Percentiles rank a stretch among this genome's conserved stretches.
phyloP scores from a whole-genome alignment of 495 filamentous ascomycete genomes.

The Xanthoparmelia taractica region DNA sequence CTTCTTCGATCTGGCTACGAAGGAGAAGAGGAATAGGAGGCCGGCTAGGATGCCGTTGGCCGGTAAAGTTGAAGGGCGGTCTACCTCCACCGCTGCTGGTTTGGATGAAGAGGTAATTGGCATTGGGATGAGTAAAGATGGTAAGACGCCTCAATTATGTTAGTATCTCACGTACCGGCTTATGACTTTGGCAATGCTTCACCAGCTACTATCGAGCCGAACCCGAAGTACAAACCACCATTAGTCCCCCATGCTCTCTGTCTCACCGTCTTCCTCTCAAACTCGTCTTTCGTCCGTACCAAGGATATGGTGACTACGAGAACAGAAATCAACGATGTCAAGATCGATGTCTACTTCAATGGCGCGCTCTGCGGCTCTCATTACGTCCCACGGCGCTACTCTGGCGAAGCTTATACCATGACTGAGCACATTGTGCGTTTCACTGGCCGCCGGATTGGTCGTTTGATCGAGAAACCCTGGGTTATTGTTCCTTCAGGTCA shows the following conservation, averaged over 20 bases:
- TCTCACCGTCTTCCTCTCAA: constrained; percentile 27
- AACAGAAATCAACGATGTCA: constrained; percentile 25
- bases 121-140: neutral
- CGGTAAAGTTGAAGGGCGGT: neutral
- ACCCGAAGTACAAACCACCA: neutral
- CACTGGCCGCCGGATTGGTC: constrained; percentile 31
- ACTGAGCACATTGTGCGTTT: constrained; percentile 26
- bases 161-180: neutral
- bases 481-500: constrained; percentile 30
- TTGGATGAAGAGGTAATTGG: neutral
- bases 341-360: constrained; percentile 41
- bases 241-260: constrained; percentile 11
- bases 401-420: constrained; percentile 6
- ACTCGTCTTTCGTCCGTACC: constrained; percentile 24
- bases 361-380: constrained; percentile 32
- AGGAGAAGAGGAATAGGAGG: neutral
- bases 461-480: constrained; percentile 36
- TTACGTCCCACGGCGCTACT: constrained; percentile 20
- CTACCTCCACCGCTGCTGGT: neutral
- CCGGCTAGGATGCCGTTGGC: neutral
- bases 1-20: constrained; percentile 10
- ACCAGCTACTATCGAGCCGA: neutral
- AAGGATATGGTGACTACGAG: neutral
- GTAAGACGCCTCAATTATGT: neutral
- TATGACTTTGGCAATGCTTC: neutral